These are phyloP conservation scores for Candida caryicola DNA, from an alignment of 805 yeast species.

Conservation along the genomic window DNA sequence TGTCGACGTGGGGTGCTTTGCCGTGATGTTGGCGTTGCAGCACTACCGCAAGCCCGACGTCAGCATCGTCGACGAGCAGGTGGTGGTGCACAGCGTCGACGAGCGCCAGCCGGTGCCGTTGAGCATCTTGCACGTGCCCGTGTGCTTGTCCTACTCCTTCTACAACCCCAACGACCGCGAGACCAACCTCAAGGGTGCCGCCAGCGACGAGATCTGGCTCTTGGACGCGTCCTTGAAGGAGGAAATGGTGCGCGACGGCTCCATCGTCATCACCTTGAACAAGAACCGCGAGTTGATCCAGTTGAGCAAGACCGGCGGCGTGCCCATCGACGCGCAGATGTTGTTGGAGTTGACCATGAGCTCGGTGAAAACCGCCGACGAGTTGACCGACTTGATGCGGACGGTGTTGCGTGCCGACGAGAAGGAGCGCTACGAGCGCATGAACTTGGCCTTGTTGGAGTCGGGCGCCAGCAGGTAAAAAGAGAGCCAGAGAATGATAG, in stretches of 20 bases:
- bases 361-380: constrained; percentile 63
- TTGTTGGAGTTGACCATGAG: constrained; percentile 66
- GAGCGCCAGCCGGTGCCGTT: constrained; percentile 88
- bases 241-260: constrained; percentile 73
- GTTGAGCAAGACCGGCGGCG: constrained; percentile 84
- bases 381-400: constrained; percentile 63
- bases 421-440: constrained; percentile 38
- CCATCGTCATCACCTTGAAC: constrained; percentile 80
- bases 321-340: constrained; percentile 70
- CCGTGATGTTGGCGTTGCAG: constrained; percentile 79
- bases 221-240: constrained; percentile 78
- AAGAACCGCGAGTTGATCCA: constrained; percentile 91
- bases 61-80: constrained; percentile 54
- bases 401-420: constrained; percentile 54
- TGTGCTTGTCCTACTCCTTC: constrained; percentile 86
- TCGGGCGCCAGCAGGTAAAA: constrained; percentile 32
- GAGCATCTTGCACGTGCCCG: constrained; percentile 83
- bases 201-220: constrained; percentile 56
- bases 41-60: constrained; percentile 86
- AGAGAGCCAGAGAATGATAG: neutral
- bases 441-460: constrained; percentile 32
- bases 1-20: constrained; percentile 86
- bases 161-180: constrained; percentile 66
- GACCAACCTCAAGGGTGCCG: constrained; percentile 67
- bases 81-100: constrained; percentile 64